phyloP scores from a whole-genome alignment of 306 rosid species.

The Cyamopsis tetragonoloba region DNA sequence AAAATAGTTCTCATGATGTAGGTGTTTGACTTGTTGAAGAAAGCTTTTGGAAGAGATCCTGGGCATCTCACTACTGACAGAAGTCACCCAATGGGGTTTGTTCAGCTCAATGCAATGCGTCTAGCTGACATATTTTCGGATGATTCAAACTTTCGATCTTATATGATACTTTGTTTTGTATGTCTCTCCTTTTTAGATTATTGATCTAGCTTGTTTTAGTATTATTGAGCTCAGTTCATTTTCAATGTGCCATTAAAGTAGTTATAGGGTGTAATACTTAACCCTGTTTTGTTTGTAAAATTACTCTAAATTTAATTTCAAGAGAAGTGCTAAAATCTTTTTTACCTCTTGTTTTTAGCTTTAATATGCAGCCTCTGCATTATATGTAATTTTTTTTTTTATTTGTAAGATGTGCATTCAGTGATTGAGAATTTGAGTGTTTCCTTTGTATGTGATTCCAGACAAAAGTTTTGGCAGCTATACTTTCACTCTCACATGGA shows the following conservation, averaged over 20 bases:
- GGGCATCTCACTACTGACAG: conserved; percentile 36
- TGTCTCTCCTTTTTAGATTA: conserved; percentile 31
- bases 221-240: background rate
- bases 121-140: conserved; percentile 90
- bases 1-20: conserved; percentile 34
- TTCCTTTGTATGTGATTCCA: conserved; percentile 54
- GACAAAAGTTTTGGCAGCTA: conserved; percentile 85
- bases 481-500: conserved; percentile 76
- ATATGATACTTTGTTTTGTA: conserved; percentile 70
- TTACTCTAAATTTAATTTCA: background rate
- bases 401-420: conserved; percentile 25
- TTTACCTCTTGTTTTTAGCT: conserved; percentile 2
- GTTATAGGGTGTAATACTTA: conserved; percentile 1
- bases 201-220: conserved; percentile 20
- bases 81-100: conserved; percentile 69
- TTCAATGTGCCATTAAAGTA: background rate
- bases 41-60: conserved; percentile 59
- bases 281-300: background rate
- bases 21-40: conserved; percentile 79
- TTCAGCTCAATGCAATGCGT: conserved; percentile 98
- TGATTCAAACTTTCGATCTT: conserved; percentile 90
- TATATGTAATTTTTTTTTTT: conserved; percentile 23
- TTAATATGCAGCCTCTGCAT: conserved; percentile 11
- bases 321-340: background rate
- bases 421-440: conserved; percentile 23